A percentile compares a stretch with the other conserved stretches of the same genome.
phyloP scores from a whole-genome alignment of 805 yeast genomes.

The Hanseniaspora lachancei region DNA sequence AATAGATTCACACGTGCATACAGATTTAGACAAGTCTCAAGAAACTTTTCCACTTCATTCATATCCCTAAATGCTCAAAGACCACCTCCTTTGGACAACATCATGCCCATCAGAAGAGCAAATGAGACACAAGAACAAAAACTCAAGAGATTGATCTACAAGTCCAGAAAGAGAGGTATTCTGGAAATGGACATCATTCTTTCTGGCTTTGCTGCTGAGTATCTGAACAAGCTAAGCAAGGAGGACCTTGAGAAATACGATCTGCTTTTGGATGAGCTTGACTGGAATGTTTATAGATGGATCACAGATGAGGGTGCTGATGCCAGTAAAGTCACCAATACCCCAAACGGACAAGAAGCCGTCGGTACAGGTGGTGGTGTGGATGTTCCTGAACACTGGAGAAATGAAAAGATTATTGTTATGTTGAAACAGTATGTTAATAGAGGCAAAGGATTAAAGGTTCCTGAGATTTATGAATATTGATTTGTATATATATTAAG shows the following conservation, averaged over 20 bases:
- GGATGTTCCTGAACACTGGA: constrained; percentile 69
- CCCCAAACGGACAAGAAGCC: constrained; percentile 11
- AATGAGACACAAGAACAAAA: constrained; percentile 63
- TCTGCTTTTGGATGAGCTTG: constrained; percentile 75
- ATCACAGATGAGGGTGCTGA: constrained; percentile 40
- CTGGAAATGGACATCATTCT: constrained; percentile 81
- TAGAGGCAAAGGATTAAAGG: constrained; percentile 60
- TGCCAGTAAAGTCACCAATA: constrained; percentile 9
- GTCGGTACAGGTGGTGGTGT: constrained; percentile 13
- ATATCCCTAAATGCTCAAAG: background rate
- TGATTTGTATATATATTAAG: background rate
- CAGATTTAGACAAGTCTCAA: background rate
- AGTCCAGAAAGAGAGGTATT: constrained; percentile 88
- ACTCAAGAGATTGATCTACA: constrained; percentile 81
- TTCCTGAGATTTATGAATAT: constrained; percentile 53
- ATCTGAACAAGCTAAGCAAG: constrained; percentile 43
- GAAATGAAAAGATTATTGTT: constrained; percentile 47
- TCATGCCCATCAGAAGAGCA: constrained; percentile 64
- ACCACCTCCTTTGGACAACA: constrained; percentile 27
- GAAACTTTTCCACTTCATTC: background rate
- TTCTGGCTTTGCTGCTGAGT: constrained; percentile 70
- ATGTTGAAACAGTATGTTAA: constrained; percentile 55
- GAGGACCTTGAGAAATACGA: constrained; percentile 79
- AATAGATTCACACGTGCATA: background rate
- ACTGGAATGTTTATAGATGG: constrained; percentile 99